Percentiles rank a stretch among this genome's conserved stretches.
phyloP scores from a whole-genome alignment of 257 asterid genomes.

The Prunella vulgaris region DNA sequence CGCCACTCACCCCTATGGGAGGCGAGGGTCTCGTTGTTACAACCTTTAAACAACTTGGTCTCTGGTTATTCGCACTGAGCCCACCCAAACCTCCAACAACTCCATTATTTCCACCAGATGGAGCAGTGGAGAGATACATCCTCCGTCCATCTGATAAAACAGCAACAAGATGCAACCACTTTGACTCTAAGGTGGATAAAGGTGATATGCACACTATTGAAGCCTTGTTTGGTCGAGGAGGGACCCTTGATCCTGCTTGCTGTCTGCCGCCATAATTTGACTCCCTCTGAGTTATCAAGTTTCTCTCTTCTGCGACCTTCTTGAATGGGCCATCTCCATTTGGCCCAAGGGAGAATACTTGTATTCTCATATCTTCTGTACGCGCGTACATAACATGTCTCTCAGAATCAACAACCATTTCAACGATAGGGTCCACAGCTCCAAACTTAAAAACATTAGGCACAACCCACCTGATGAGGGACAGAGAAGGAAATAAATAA shows the following conservation, averaged over 20 bases:
- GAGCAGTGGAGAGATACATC: slow-evolving; percentile 88
- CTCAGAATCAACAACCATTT: slow-evolving; percentile 94
- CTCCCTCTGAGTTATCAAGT: slow-evolving; percentile 85
- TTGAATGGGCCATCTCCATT: slow-evolving; percentile 83
- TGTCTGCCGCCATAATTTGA: slow-evolving; percentile 70
- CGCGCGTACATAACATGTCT: slow-evolving; percentile 83
- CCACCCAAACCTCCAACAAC: slow-evolving; percentile 64
- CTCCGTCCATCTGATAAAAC: slow-evolving; percentile 94
- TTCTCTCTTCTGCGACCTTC: slow-evolving; percentile 90
- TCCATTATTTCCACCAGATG: slow-evolving; percentile 71
- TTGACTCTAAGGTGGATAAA: slow-evolving; percentile 77
- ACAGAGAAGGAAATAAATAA: slow-evolving; percentile 13
- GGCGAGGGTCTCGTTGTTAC: slow-evolving; percentile 95
- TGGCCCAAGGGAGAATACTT: slow-evolving; percentile 79
- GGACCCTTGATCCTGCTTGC: slow-evolving; percentile 59
- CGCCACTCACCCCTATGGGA: slow-evolving; percentile 79
- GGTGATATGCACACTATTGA: slow-evolving; percentile 86
- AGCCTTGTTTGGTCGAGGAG: slow-evolving; percentile 60
- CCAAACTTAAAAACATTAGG: slow-evolving; percentile 95
- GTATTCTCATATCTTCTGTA: slow-evolving; percentile 92
- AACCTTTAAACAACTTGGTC: slow-evolving; percentile 88
- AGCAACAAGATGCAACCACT: slow-evolving; percentile 92
- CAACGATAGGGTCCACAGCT: slow-evolving; percentile 86
- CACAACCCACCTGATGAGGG: slow-evolving; percentile 78
- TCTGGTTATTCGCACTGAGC: slow-evolving; percentile 44